Conservation (phyloP, 192 early-diverging fungal genomes). For the Linnemannia schmuckeri region DNA sequence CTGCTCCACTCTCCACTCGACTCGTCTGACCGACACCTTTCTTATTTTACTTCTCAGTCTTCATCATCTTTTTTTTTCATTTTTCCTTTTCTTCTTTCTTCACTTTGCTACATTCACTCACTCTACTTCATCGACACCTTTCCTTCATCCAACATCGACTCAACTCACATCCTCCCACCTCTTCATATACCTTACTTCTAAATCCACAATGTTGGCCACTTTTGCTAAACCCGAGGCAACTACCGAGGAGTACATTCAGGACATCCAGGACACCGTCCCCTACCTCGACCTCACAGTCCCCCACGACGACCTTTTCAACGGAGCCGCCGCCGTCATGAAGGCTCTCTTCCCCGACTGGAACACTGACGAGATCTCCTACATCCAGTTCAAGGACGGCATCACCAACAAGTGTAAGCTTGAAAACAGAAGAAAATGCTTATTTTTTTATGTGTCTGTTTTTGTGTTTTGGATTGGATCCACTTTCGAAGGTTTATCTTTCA, state of each 20-base stretch:
- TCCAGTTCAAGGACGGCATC: constrained; percentile 85
- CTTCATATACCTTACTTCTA: not conserved
- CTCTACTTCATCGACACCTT: not conserved
- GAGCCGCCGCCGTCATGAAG: constrained; percentile 66
- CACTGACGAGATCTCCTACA: constrained; percentile 66
- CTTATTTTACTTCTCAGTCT: constrained; percentile 1
- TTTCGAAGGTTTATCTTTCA: not conserved
- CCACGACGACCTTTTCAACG: constrained; percentile 72
- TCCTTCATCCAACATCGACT: not conserved
- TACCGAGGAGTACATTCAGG: constrained; percentile 45
- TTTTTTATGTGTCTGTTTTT: constrained; percentile 1
- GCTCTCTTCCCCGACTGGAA: constrained; percentile 75
- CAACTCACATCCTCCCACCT: not conserved
- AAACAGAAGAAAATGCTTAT: not conserved
- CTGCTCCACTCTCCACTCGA: not conserved
- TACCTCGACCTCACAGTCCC: constrained; percentile 66
- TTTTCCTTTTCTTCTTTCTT: not conserved
- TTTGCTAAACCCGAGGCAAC: constrained; percentile 32
- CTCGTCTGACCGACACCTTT: not conserved
- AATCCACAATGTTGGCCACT: constrained; percentile 31
- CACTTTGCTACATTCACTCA: not conserved
- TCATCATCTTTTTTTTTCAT: constrained; percentile 5
- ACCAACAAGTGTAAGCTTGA: constrained; percentile 78
- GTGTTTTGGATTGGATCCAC: not conserved
- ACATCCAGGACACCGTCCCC: constrained; percentile 36